Conservation (phyloP, 2,329 filamentous ascomycete genomes). For the Monilinia fructigena region DNA sequence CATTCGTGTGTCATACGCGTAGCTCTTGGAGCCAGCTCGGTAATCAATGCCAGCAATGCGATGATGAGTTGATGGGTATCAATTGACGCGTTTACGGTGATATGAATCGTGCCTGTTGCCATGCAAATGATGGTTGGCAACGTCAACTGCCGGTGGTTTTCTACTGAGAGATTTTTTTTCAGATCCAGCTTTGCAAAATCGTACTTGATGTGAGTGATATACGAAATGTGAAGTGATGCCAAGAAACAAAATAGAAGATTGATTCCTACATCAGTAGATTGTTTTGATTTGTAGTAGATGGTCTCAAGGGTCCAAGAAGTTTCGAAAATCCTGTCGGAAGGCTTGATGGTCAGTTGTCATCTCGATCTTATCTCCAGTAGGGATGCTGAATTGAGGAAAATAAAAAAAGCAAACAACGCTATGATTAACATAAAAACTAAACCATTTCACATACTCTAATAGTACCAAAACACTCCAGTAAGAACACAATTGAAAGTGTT, state of each 20-base stretch:
- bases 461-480: too few relatives aligned
- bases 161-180: neutral
- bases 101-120: conserved; percentile 46
- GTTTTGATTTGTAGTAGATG: neutral
- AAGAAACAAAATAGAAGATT: neutral
- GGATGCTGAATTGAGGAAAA: too few relatives aligned
- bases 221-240: neutral
- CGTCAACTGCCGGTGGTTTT: neutral
- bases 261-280: neutral
- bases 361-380: too few relatives aligned
- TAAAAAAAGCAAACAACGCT: too few relatives aligned
- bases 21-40: conserved; percentile 40
- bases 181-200: neutral
- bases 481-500: too few relatives aligned
- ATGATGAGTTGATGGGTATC: conserved; percentile 46
- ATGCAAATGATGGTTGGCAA: conserved; percentile 25
- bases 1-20: conserved; percentile 44
- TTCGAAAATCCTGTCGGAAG: neutral
- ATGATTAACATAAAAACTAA: too few relatives aligned
- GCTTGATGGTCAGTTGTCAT: too few relatives aligned
- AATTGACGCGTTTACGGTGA: conserved; percentile 43
- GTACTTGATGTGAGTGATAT: neutral
- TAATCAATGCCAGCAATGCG: conserved; percentile 39
- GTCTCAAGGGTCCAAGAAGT: neutral
- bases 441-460: too few relatives aligned